A percentile compares a stretch with the other conserved stretches of the same genome.
These are phyloP conservation scores for Sanghuangporus baumii DNA, from an alignment of 1,284 basidiomycete genomes.

Conservation along the genomic window DNA sequence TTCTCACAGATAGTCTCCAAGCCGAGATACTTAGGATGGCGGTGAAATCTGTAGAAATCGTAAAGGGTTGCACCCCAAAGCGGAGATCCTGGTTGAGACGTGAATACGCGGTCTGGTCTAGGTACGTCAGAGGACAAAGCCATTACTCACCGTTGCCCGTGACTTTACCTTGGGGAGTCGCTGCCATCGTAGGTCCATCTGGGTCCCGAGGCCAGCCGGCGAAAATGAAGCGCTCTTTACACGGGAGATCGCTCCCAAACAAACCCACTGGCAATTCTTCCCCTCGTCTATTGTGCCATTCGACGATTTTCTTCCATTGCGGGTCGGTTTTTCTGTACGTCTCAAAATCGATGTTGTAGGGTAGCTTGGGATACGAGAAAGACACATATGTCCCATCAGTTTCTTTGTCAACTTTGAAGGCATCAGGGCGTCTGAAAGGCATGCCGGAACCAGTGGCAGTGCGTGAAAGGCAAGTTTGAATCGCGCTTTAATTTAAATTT, in stretches of 20 bases:
- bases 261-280: not conserved
- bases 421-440: not conserved
- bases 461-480: not conserved
- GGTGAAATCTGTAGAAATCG: slow-evolving; percentile 33
- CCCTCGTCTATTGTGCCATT: not conserved
- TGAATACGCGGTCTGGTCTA: not conserved
- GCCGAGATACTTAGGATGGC: not conserved
- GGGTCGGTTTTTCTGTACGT: slow-evolving; percentile 17
- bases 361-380: not conserved
- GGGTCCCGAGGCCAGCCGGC: slow-evolving; percentile 32
- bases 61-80: slow-evolving; percentile 41
- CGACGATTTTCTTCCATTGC: slow-evolving; percentile 8
- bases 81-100: slow-evolving; percentile 16
- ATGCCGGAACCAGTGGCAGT: not conserved
- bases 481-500: too few species aligned
- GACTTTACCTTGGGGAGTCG: slow-evolving; percentile 19
- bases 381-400: not conserved
- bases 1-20: slow-evolving; percentile 21
- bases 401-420: not conserved
- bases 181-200: slow-evolving; percentile 25
- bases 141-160: slow-evolving; percentile 8
- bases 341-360: slow-evolving; percentile 11
- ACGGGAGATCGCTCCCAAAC: not conserved
- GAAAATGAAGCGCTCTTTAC: slow-evolving; percentile 24
- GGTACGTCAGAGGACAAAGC: not conserved